Conservation (phyloP, 1,284 basidiomycete genomes). For the Pseudozyma tsukubaensis region DNA sequence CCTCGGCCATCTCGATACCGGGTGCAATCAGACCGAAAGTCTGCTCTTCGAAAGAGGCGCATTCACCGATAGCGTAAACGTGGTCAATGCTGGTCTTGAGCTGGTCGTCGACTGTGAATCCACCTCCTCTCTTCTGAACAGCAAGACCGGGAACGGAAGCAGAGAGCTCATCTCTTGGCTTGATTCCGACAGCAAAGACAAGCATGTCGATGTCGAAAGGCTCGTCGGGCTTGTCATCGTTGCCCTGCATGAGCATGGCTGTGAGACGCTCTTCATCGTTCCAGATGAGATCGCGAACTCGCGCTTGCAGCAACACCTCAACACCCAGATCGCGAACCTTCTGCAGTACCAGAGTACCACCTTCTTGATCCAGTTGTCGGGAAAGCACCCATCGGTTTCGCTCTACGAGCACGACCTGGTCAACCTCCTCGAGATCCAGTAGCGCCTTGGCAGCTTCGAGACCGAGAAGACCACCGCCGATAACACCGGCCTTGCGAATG, state of each 20-base stretch:
- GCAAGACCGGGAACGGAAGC: slow-evolving; percentile 16
- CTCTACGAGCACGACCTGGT: slow-evolving; percentile 74
- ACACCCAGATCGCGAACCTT: slow-evolving; percentile 79
- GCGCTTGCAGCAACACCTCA: slow-evolving; percentile 74
- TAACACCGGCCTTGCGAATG: slow-evolving; percentile 72
- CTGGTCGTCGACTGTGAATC: slow-evolving; percentile 75
- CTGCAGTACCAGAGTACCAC: slow-evolving; percentile 77
- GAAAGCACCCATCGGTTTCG: slow-evolving; percentile 77
- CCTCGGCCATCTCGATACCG: slow-evolving; percentile 81
- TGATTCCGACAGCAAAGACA: slow-evolving; percentile 71
- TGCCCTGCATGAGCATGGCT: slow-evolving; percentile 60
- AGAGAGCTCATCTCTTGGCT: slow-evolving; percentile 78
- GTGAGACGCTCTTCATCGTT: slow-evolving; percentile 46
- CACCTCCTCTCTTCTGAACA: slow-evolving; percentile 74
- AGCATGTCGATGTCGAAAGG: slow-evolving; percentile 68
- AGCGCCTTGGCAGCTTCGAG: slow-evolving; percentile 81
- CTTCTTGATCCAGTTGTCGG: slow-evolving; percentile 78
- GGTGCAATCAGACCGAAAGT: slow-evolving; percentile 80
- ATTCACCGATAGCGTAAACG: slow-evolving; percentile 81
- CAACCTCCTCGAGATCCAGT: slow-evolving; percentile 74
- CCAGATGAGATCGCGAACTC: slow-evolving; percentile 69
- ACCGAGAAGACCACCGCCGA: slow-evolving; percentile 80
- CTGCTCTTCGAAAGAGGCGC: slow-evolving; percentile 77
- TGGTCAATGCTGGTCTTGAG: slow-evolving; percentile 75
- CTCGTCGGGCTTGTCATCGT: slow-evolving; percentile 63